These are phyloP conservation scores for Barnettozyma siamensis DNA, from an alignment of 805 yeast genomes.

Conservation along the genomic window DNA sequence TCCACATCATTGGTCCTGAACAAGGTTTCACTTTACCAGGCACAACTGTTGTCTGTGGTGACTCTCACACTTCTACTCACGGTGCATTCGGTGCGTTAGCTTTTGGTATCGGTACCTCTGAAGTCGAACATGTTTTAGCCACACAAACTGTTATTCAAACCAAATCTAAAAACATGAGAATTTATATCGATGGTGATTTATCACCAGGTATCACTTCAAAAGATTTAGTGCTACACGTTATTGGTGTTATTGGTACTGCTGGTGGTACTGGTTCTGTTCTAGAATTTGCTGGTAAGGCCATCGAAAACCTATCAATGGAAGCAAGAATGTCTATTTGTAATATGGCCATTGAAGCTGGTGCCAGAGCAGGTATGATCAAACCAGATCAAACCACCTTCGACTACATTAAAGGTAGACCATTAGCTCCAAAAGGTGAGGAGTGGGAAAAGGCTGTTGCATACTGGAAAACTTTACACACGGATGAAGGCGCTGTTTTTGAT, in stretches of 20 bases:
- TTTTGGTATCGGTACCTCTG: slow-evolving; percentile 98
- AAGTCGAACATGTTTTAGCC: slow-evolving; percentile 97
- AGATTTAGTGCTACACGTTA: slow-evolving; percentile 90
- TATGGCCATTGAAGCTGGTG: slow-evolving; percentile 99
- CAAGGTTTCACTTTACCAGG: slow-evolving; percentile 99
- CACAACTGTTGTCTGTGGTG: slow-evolving; percentile 98
- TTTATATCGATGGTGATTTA: slow-evolving; percentile 77
- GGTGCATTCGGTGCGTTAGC: slow-evolving; percentile 98
- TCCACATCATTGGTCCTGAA: slow-evolving; percentile 97
- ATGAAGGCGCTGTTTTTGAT: slow-evolving; percentile 87
- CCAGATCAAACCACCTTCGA: slow-evolving; percentile 89
- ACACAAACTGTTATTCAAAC: slow-evolving; percentile 94
- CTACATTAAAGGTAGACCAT: slow-evolving; percentile 88
- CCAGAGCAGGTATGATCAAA: slow-evolving; percentile 98
- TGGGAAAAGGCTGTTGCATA: slow-evolving; percentile 92
- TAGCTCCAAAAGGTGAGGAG: slow-evolving; percentile 89
- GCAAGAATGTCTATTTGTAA: slow-evolving; percentile 99
- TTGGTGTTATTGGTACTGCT: slow-evolving; percentile 96
- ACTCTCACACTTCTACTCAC: slow-evolving; percentile 97
- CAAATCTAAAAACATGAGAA: slow-evolving; percentile 94
- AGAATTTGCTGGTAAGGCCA: slow-evolving; percentile 95
- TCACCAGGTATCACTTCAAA: slow-evolving; percentile 90
- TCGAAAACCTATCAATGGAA: slow-evolving; percentile 86
- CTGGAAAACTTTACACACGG: slow-evolving; percentile 87
- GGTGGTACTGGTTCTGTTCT: slow-evolving; percentile 98